Base-by-base conservation (phyloP, 306 rosid genomes). In the Vigna hirtella region DNA sequence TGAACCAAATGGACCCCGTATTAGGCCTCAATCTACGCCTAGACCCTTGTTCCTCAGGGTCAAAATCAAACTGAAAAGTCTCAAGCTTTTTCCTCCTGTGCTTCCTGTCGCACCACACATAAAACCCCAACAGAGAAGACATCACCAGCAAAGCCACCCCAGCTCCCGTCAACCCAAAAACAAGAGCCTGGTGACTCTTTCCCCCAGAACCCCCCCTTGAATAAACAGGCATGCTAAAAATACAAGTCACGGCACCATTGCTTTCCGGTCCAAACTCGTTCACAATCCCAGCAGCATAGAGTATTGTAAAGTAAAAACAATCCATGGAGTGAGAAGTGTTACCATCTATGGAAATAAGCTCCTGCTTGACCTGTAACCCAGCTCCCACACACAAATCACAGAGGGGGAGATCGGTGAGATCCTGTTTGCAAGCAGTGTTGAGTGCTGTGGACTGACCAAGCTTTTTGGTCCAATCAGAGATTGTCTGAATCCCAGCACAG, bases 211-310 rank as follows among this genome's bases (percentile, higher is more conserved):
- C 88, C 53, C 8, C 66, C 6, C 67, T 50, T 1, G 92, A 75
- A 70, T 77, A 65, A 83, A 87, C 30, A 0, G 90, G 48, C 30
- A 95, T 2, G 20, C 88, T 85, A 17, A 95, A 85, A 53, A 85
- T 84, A 63, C 99, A 95, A 12, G 75, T 77, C 16, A 85, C 67
- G 42, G 87, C 97, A 56, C 94, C 84, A 49, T 78, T 20, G 64
- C 99, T 91, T 57, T 88, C 88, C 38, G 98, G 97, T n/a, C 96
- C 99, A 79, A 59, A 70, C 69, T 87, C 84, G 69, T 95, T 95
- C 15, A 91, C 92, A 53, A 95, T 76, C 12, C 94, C 99, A 83
- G 97, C 99, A 78, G 91, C 97, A 83, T 93, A 95, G n/a, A 95
- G 83, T 65, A 95, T 53, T 1, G 90, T 9, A 16, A 74, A 88